These are phyloP conservation scores for Phytophthora idaei DNA, from an alignment of 352 stramenopile species.

Conservation along the genomic window DNA sequence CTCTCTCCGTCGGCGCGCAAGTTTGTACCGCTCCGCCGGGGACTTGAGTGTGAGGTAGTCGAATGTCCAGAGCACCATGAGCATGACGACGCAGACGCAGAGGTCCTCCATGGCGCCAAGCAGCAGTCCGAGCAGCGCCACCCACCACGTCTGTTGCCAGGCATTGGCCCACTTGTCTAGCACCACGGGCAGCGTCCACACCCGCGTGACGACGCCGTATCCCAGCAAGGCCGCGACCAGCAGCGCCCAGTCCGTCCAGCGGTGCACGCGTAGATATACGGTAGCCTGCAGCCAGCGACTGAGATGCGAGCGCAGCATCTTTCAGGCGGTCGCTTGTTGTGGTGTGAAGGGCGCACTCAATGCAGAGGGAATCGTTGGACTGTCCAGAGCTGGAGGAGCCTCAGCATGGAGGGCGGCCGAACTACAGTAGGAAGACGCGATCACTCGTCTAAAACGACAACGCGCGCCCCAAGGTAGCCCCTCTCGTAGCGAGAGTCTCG, in stretches of 20 bases:
- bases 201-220: slow-evolving; percentile 42
- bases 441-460: no score
- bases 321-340: not conserved
- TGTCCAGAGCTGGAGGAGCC: slow-evolving; percentile 10
- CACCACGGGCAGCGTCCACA: slow-evolving; percentile 31
- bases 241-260: slow-evolving; percentile 55
- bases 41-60: slow-evolving; percentile 38
- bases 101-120: slow-evolving; percentile 57
- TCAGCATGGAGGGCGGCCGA: slow-evolving; percentile 3
- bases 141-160: slow-evolving; percentile 46
- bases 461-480: no score
- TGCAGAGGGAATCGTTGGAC: slow-evolving; percentile 4
- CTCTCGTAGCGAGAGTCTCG: no score
- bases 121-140: slow-evolving; percentile 38
- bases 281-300: slow-evolving; percentile 39
- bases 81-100: slow-evolving; percentile 42
- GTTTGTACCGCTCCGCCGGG: slow-evolving; percentile 13
- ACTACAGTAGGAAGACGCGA: no score
- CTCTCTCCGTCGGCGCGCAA: slow-evolving; percentile 13
- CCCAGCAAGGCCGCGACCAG: slow-evolving; percentile 32
- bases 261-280: slow-evolving; percentile 49
- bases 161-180: slow-evolving; percentile 62
- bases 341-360: slow-evolving; percentile 1
- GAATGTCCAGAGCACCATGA: slow-evolving; percentile 42
- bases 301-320: slow-evolving; percentile 20